Conservation (phyloP, 2,329 filamentous ascomycete genomes). For the Nemania sp. region DNA sequence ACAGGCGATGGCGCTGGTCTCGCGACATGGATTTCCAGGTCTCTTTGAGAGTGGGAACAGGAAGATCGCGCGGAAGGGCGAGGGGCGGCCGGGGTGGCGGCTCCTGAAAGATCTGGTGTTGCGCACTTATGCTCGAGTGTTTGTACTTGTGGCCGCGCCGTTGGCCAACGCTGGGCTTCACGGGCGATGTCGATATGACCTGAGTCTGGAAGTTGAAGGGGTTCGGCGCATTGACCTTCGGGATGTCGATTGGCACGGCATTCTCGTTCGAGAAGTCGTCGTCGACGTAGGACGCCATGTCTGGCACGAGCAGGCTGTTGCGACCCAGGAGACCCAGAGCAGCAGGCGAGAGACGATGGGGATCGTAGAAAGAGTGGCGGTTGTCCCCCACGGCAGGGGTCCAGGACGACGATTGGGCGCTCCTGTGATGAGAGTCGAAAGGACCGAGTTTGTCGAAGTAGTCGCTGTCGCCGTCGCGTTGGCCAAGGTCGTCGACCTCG, state of each 20-base stretch:
- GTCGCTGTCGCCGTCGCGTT: not conserved
- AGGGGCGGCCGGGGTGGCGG: constrained; percentile 83
- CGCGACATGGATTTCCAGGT: constrained; percentile 87
- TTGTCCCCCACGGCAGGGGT: constrained; percentile 17
- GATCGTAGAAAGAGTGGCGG: constrained; percentile 35
- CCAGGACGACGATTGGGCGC: not conserved
- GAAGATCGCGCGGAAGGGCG: constrained; percentile 86
- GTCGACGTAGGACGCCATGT: constrained; percentile 32
- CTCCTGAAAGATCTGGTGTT: constrained; percentile 94
- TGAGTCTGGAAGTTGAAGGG: constrained; percentile 96
- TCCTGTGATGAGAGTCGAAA: not conserved
- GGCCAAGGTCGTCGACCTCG: constrained; percentile 22
- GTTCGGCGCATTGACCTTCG: constrained; percentile 49
- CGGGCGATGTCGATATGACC: constrained; percentile 71
- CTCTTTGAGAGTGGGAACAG: constrained; percentile 86
- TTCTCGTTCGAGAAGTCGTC: constrained; percentile 35
- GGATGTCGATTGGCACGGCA: constrained; percentile 42
- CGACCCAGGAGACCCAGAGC: constrained; percentile 35
- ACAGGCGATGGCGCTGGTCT: constrained; percentile 79
- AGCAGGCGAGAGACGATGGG: constrained; percentile 39
- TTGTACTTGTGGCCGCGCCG: constrained; percentile 97
- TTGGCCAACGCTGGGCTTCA: constrained; percentile 87
- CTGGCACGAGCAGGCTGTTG: constrained; percentile 23
- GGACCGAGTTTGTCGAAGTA: constrained; percentile 9
- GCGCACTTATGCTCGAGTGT: constrained; percentile 85